Base-by-base conservation (phyloP, 2,329 filamentous ascomycete species). In the Epichloe sylvatica region DNA sequence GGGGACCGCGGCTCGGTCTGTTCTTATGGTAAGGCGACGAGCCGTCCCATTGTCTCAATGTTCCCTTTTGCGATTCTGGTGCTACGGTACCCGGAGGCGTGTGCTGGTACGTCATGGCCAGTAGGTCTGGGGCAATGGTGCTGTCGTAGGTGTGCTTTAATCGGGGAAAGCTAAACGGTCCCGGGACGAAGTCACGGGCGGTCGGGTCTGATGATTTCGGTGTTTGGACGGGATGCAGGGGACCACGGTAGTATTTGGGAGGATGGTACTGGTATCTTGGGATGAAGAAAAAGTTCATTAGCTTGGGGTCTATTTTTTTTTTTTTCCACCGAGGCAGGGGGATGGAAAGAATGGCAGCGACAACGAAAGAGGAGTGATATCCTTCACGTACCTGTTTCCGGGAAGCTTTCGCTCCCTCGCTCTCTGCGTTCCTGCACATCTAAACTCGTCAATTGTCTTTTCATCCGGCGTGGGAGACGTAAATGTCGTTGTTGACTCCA, bases 1-100 rank as follows among this genome's bases (percentile, higher is more conserved):
- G 79, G 5, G 92, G 92, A 1, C 84, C 86, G 55, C 92, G 83
- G 56, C 86, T 78, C 4, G 86, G 84, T 59, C 92, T 78, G 68
- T 94, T 94, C 71, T 89, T 87, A 74, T 90, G 90, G 70, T 98
- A 98, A 2, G 91, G 92, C 7, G 87, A 94, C 47, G 84, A 86
- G 59, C 84, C 90, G 53, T 91, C 84, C 92, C 92, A 98, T 59
- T 77, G 71, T 51, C 92, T 80, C 58, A 97, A 71, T 54, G 86
- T 81, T 53, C 87, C 79, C 54, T 74, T 74, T 49, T 59, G 57
- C 21, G 66, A 68, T 48, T 70, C 67, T n/a, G 67, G 65, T 35
- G 62, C 59, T 57, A 64, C 74, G 6, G 83, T 84, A 52, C 89
- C 90, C 0, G 90, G 90, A 1, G 88, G 86, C 47, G 73, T 79